Percentiles rank a stretch among this genome's conserved stretches.
Conservation (phyloP, 306 rosid genomes). For the Prunus salicina region DNA sequence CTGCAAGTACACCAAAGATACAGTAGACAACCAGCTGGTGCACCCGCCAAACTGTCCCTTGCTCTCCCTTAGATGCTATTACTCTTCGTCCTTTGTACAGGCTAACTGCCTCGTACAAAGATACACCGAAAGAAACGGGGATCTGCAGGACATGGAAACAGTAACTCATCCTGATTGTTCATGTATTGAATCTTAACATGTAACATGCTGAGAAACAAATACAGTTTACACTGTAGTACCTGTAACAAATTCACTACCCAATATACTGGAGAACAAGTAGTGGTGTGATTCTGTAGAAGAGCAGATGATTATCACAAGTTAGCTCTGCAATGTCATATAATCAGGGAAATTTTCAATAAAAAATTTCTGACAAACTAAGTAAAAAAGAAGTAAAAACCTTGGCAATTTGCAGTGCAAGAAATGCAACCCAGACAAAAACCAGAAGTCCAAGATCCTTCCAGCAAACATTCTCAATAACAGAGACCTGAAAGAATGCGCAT, state of each 20-base stretch:
- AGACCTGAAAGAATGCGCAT: conserved; percentile 45
- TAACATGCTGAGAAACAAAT: neutral
- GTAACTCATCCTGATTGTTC: neutral
- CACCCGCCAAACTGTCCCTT: conserved; percentile 40
- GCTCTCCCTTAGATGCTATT: conserved; percentile 64
- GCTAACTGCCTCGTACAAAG: conserved; percentile 63
- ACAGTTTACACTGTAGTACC: conserved; percentile 41
- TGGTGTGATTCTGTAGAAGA: conserved; percentile 45
- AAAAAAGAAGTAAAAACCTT: conserved; percentile 47
- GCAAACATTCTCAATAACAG: conserved; percentile 57
- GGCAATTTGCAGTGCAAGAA: conserved; percentile 69
- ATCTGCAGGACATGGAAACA: conserved; percentile 44
- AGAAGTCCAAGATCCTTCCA: conserved; percentile 95
- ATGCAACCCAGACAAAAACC: conserved; percentile 80
- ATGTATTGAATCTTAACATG: neutral
- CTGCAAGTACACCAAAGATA: conserved; percentile 63
- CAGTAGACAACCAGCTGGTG: conserved; percentile 54
- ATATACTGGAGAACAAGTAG: conserved; percentile 61
- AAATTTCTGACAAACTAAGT: neutral
- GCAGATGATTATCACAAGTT: conserved; percentile 9
- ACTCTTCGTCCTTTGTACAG: conserved; percentile 65
- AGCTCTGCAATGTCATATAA: conserved; percentile 2
- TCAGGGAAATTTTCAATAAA: conserved; percentile 13
- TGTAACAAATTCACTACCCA: conserved; percentile 79
- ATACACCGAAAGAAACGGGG: conserved; percentile 75